Evolutionary conservation across 2,329 filamentous ascomycete genomes (phyloP).

Genomic region (Pseudocercospora vitis): DNA sequence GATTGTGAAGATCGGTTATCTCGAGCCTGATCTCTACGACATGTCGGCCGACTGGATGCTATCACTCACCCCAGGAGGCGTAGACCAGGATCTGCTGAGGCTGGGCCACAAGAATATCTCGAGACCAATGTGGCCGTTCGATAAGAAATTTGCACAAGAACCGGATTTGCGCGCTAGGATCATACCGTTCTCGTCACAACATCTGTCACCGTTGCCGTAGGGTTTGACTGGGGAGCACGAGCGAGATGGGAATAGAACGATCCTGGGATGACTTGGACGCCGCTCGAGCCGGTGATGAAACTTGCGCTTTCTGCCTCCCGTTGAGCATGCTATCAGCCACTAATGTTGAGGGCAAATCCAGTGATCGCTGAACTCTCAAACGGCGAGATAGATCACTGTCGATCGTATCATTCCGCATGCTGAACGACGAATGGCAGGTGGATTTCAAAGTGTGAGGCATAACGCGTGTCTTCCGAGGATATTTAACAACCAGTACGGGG

Average conservation of each 20-base stretch:
- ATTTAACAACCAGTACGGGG: too few species aligned
- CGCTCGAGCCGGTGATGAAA: too few species aligned
- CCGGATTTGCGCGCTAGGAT: slow-evolving; percentile 23
- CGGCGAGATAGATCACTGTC: neutral
- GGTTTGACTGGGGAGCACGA: too few species aligned
- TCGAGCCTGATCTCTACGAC: slow-evolving; percentile 27
- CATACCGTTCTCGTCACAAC: slow-evolving; percentile 14
- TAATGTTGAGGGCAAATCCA: too few species aligned
- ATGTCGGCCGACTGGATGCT: slow-evolving; percentile 29
- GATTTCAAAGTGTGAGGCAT: too few species aligned
- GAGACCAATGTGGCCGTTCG: slow-evolving; percentile 28
- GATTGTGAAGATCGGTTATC: slow-evolving; percentile 28
- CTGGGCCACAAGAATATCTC: slow-evolving; percentile 22
- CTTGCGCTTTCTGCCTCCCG: too few species aligned
- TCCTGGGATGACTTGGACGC: too few species aligned
- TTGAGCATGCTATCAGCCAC: too few species aligned
- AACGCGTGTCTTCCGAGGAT: too few species aligned
- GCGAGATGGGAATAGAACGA: too few species aligned
- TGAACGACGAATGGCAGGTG: neutral
- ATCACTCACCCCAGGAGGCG: slow-evolving; percentile 26
- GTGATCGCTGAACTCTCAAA: neutral
- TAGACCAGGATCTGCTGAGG: slow-evolving; percentile 24
- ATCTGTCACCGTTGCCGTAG: too few species aligned
- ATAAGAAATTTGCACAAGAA: slow-evolving; percentile 10
- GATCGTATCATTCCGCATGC: neutral